Base-by-base conservation (phyloP, 1,139 yeast species). In the Scheffersomyces parashehatae region DNA sequence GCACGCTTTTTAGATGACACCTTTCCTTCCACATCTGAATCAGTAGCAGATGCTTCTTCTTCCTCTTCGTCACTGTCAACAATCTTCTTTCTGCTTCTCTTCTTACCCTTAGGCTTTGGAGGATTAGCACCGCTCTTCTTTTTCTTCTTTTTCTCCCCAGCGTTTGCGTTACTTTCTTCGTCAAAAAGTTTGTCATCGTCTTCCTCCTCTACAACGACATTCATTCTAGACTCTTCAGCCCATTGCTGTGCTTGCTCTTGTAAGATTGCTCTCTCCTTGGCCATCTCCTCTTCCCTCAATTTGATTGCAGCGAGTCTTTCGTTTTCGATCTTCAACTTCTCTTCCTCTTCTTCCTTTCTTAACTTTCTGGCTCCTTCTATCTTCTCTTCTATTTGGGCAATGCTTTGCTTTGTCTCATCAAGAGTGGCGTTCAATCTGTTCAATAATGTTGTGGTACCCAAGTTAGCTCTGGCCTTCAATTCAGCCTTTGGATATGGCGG, bases 191-290 rank as follows among this genome's bases (percentile, higher is more conserved):
- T 54, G 30, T 65, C 68, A 41, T 65, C 62, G 20, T 65, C 68
- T 4, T 66, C 69, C 5, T 67, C 74, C 15, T 67, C 71, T 8
- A 56, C 73, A 6, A 58, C 58, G 16, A 65, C 59, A 38, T 60
- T 58, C 54, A 59, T 52, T 48, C 76, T 61, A 37, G 80, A 70
- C 52, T 79, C 79, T 59, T 82, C 85, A 32, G 86, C 87, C 93
- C 95, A 84, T 59, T 85, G 84, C 54, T 81, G 81, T 5, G 96
- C 95, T 60, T 88, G 93, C 53, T 85, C 89, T 59, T 87, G 95
- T 43, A 88, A 71, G 45, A 70, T 77, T 48, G 77, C 79, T 59
- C 91, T 81, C 60, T 89, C 95, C 53, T 78, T 82, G 28, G 82
- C 82, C 55, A 81, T 67, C 58, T 73, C 80, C 64, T 65, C 79